phyloP scores from a whole-genome alignment of 129 eudicot species.

The Sambucus nigra region DNA sequence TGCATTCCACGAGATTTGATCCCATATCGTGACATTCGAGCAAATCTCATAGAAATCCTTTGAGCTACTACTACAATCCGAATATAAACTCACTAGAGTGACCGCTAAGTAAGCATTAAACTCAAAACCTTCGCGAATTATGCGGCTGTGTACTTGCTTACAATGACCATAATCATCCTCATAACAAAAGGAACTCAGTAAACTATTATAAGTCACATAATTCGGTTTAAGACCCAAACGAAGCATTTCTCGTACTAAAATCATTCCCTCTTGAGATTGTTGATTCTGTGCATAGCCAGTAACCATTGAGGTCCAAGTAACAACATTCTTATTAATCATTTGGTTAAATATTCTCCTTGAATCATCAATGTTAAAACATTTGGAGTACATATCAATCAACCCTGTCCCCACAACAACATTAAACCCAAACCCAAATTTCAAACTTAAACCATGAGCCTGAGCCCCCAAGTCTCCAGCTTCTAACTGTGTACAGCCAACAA shows the following conservation, averaged over 20 bases:
- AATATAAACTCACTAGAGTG: conserved; percentile 34
- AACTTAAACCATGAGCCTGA: conserved; percentile 39
- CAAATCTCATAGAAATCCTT: conserved; percentile 35
- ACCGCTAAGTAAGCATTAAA: conserved; percentile 30
- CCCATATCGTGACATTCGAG: conserved; percentile 27
- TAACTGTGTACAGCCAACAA: conserved; percentile 41
- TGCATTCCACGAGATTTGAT: conserved; percentile 58
- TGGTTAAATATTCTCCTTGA: conserved; percentile 39
- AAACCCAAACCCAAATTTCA: conserved; percentile 27
- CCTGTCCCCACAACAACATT: conserved; percentile 47
- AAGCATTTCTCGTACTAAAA: conserved; percentile 43
- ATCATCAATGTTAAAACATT: conserved; percentile 28
- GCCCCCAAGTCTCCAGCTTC: conserved; percentile 26
- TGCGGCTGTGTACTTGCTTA: conserved; percentile 37
- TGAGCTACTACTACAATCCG: conserved; percentile 32
- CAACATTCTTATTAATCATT: conserved; percentile 32
- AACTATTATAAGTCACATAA: conserved; percentile 39
- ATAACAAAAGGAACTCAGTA: conserved; percentile 37
- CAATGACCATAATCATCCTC: conserved; percentile 23
- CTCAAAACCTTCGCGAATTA: conserved; percentile 43
- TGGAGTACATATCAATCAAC: conserved; percentile 53
- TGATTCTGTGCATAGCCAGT: conserved; percentile 36
- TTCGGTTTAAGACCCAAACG: conserved; percentile 28
- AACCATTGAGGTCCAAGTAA: conserved; percentile 51
- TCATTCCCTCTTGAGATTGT: conserved; percentile 29